phyloP scores from a whole-genome alignment of 345 rosid species.

The Lepidium sativum region DNA sequence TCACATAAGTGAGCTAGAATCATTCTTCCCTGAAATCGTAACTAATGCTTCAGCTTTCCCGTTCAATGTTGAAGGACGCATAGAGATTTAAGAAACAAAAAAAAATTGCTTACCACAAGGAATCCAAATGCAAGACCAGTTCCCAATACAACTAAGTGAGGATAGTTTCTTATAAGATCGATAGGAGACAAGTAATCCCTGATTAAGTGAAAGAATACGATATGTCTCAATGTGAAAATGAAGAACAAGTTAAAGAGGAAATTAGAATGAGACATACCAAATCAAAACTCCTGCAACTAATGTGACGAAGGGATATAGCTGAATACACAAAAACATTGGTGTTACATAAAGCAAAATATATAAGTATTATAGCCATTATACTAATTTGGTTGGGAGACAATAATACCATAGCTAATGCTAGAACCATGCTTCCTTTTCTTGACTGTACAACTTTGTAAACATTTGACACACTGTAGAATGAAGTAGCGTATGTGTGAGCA shows the following conservation, averaged over 20 bases:
- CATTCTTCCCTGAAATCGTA: conserved; percentile 76
- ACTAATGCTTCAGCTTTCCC: conserved; percentile 5
- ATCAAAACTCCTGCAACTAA: conserved; percentile 72
- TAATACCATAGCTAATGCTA: conserved; percentile 88
- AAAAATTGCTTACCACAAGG: conserved; percentile 67
- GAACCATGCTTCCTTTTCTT: conserved; percentile 80
- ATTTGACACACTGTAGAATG: conserved; percentile 48
- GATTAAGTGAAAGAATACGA: neutral
- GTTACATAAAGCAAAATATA: neutral
- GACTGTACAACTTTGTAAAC: conserved; percentile 75
- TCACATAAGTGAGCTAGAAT: conserved; percentile 97
- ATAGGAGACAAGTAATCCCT: conserved; percentile 53
- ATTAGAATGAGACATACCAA: conserved; percentile 41
- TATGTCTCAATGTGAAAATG: neutral
- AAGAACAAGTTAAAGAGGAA: neutral
- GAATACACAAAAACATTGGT: conserved; percentile 20
- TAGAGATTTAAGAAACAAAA: neutral
- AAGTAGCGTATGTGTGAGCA: conserved; percentile 6
- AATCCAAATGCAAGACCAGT: conserved; percentile 99
- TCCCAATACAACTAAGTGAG: conserved; percentile 81
- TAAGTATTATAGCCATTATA: neutral
- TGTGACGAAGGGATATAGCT: conserved; percentile 76
- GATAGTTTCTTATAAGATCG: conserved; percentile 68
- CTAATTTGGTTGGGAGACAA: conserved; percentile 7
- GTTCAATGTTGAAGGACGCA: neutral